Base-by-base conservation (phyloP, 768 basidiomycete species). In the Pleurotus tuoliensis region DNA sequence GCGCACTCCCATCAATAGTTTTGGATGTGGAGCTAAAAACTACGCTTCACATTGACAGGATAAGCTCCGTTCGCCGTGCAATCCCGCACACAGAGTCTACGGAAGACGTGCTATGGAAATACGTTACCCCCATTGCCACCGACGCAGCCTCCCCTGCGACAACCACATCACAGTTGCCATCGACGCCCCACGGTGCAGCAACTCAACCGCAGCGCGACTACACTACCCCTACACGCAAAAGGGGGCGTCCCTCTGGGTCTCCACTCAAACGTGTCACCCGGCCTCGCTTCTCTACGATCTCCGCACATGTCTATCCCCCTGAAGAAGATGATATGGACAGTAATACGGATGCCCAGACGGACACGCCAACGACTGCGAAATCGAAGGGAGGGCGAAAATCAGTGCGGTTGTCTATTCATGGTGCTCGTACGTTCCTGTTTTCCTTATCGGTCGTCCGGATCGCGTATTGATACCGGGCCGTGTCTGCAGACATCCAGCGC, bases 71-170 rank as follows among this genome's bases (percentile, higher is more conserved):
- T 15, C 70, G 75, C 8, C 73, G 72, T 43, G 61, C 65, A 16
- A 59, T 65, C 59, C 67, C 16, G 47, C 58, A 15, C 58, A 69
- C 49, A 60, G 66, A 12, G 56, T 58, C 12, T 4, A 61, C 73
- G 55, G 71, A 76, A 46, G 75, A 71, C 22, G 55, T 64, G 22
- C 59, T 80, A 4, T 76, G 73, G 73, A 76, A 73, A 56, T 65
- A 70, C 47, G 67, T 80, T 16, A 65, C 69, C 16, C 65, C 69
- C 34, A 18, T 38, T 15, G 9, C 37, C 16, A 11, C 51, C 37
- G 30, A 34, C 11, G 7, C 47, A 5, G 24, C 43, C 22, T 16
- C 54, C 4, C 39, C 58, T 3, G 24, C 22, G 5, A 24, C 48
- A 12, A 15, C 13, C n/a, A n/a, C 51, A 38, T 38, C 34, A 12